These are phyloP conservation scores for Vigna radiata DNA, from an alignment of 306 rosid species.

Conservation along the genomic window DNA sequence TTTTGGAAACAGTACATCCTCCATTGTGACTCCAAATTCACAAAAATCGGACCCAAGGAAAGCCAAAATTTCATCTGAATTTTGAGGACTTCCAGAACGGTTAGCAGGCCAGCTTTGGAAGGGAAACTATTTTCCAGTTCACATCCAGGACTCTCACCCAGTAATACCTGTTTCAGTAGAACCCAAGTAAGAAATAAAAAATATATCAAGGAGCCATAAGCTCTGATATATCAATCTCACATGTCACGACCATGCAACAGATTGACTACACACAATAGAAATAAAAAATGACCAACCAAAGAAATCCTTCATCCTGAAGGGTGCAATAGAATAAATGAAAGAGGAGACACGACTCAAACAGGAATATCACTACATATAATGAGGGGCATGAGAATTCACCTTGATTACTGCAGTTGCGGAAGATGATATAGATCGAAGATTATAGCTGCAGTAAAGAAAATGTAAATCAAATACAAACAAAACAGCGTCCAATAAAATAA, in stretches of 20 bases:
- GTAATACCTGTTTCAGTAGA: constrained; percentile 64
- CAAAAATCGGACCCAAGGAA: constrained; percentile 57
- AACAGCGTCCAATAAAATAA: constrained; percentile 27
- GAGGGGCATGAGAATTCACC: constrained; percentile 58
- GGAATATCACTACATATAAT: constrained; percentile 11
- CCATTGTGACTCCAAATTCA: constrained; percentile 66
- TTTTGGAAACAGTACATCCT: constrained; percentile 45
- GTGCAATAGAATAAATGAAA: constrained; percentile 5
- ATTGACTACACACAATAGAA: constrained; percentile 20
- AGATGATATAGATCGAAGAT: constrained; percentile 95
- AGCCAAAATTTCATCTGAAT: constrained; percentile 91
- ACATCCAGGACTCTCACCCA: constrained; percentile 70
- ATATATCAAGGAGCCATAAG: constrained; percentile 6
- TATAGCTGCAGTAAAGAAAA: constrained; percentile 73
- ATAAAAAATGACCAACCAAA: constrained; percentile 21
- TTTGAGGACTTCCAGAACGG: constrained; percentile 79
- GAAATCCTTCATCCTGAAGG: neutral
- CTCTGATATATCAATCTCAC: constrained; percentile 26
- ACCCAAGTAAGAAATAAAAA: constrained; percentile 42
- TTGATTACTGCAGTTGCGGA: constrained; percentile 90
- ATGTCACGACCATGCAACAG: constrained; percentile 11
- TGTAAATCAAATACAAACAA: constrained; percentile 42
- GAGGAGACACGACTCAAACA: constrained; percentile 29
- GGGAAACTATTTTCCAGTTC: constrained; percentile 60
- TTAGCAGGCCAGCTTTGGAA: constrained; percentile 73